phyloP scores from a whole-genome alignment of 2,329 filamentous ascomycete genomes.

The Pleurostoma richardsiae region DNA sequence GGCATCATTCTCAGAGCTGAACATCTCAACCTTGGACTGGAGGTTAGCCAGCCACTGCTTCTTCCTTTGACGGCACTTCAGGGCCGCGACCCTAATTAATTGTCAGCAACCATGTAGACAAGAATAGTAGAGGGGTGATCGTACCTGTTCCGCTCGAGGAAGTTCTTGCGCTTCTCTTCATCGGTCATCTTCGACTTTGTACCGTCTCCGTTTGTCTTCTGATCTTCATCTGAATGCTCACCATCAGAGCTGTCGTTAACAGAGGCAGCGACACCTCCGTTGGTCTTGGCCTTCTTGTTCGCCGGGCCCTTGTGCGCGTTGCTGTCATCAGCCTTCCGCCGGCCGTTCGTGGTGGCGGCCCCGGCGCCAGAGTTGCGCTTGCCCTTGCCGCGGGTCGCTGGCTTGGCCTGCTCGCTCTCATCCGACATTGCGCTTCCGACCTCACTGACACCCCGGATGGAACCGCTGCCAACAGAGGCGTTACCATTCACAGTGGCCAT shows the following conservation, averaged over 20 bases:
- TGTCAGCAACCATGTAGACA: neutral
- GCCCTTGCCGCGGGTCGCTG: conserved; percentile 59
- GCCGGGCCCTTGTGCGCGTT: conserved; percentile 53
- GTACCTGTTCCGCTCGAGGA: conserved; percentile 92
- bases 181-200: conserved; percentile 85
- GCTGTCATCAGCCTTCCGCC: conserved; percentile 72
- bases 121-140: conserved; percentile 15
- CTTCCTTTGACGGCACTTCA: conserved; percentile 96
- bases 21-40: conserved; percentile 91
- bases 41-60: conserved; percentile 98
- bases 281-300: conserved; percentile 67
- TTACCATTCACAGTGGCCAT: conserved; percentile 42
- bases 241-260: conserved; percentile 29
- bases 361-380: conserved; percentile 54
- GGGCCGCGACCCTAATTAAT: conserved; percentile 71
- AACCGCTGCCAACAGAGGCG: conserved; percentile 33
- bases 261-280: conserved; percentile 22
- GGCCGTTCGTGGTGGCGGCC: conserved; percentile 49
- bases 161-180: conserved; percentile 97
- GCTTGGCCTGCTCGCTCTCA: conserved; percentile 63
- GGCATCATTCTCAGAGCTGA: conserved; percentile 84
- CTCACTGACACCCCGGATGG: conserved; percentile 58
- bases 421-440: conserved; percentile 68
- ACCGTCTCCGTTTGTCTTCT: conserved; percentile 48
- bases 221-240: conserved; percentile 49